Base-by-base conservation (phyloP, 371 early-diverging fungal species). In the Chytridiales sp. region DNA sequence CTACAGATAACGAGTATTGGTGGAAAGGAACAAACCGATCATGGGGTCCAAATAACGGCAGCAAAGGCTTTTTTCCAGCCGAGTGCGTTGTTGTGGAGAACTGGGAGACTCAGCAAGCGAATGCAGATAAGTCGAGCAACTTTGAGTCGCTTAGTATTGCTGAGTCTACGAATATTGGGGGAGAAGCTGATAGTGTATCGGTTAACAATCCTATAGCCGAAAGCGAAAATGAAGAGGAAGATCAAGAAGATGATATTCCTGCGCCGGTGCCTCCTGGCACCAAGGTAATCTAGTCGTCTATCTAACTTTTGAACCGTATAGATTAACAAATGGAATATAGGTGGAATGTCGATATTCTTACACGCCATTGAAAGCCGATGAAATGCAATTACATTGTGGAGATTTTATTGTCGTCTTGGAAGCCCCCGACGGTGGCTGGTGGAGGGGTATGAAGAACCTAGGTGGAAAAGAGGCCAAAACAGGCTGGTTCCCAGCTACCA, bases 401-500 rank as follows among this genome's bases (percentile, higher is more conserved):
- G 77, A 77, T 15, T 24, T 66, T 4, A 55, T 78, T 11, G 74
- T 76, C 3, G 75, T 81, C 38, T 47, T 76, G 51, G 77, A 78
- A 29, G 65, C 74, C 4, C 81, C 81, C 24, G 72, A 70, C n/a
- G 81, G 81, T 31, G 80, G 80, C 2, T 80, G 80, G 80, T 77
- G 77, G 77, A 31, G 72, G 15, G 81, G 81, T 5, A 74, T 76
- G 68, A 72, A 66, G 31, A 64, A 67, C 26, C 58, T 77, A 27
- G 72, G 66, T 29, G 66, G 64, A 5, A 77, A 77, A 41, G 47
- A 58, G 4, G 66, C 81, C 2, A 52, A 59, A 32, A 49, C 65
- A 4, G 81, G 81, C 0, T 81, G 81, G 81, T 81, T 81, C 62
- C 81, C 81, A 17, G 63, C 73, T 1, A 73, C 67, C 1, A 30